These are phyloP conservation scores for Epichloe scottii DNA, from an alignment of 2,329 filamentous ascomycete species.

Conservation along the genomic window DNA sequence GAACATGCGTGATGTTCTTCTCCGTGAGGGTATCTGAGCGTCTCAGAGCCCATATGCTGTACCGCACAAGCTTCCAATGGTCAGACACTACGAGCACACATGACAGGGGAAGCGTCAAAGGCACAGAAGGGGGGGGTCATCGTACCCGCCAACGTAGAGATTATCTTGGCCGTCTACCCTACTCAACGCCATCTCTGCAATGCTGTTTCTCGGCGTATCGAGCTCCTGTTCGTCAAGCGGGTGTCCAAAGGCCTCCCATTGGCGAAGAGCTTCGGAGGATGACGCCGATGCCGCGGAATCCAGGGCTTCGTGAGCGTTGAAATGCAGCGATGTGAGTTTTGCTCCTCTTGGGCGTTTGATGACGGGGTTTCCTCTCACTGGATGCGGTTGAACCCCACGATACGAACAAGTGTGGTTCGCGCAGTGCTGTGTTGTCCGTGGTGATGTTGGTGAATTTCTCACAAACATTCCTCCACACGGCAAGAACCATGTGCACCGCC, in stretches of 20 bases:
- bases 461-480: background rate
- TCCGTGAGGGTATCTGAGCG: constrained; percentile 57
- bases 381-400: too few relatives aligned
- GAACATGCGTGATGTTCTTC: constrained; percentile 73
- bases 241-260: constrained; percentile 8
- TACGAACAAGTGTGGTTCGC: too few relatives aligned
- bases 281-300: background rate
- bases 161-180: constrained; percentile 28
- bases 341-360: too few relatives aligned
- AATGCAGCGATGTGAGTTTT: too few relatives aligned
- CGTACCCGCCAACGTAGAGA: constrained; percentile 29
- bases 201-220: constrained; percentile 9
- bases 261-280: background rate
- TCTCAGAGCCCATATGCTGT: constrained; percentile 67
- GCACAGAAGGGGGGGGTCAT: background rate
- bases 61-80: constrained; percentile 2
- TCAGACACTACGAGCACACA: background rate
- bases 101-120: too few relatives aligned
- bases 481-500: background rate
- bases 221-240: constrained; percentile 5
- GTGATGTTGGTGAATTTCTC: too few relatives aligned
- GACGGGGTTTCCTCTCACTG: too few relatives aligned
- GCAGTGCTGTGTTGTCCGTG: too few relatives aligned
- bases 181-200: constrained; percentile 29
- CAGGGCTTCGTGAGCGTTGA: background rate